Evolutionary conservation across 371 early-diverging fungal species (phyloP).

Genomic region (Choanephora cucurbitarum): DNA sequence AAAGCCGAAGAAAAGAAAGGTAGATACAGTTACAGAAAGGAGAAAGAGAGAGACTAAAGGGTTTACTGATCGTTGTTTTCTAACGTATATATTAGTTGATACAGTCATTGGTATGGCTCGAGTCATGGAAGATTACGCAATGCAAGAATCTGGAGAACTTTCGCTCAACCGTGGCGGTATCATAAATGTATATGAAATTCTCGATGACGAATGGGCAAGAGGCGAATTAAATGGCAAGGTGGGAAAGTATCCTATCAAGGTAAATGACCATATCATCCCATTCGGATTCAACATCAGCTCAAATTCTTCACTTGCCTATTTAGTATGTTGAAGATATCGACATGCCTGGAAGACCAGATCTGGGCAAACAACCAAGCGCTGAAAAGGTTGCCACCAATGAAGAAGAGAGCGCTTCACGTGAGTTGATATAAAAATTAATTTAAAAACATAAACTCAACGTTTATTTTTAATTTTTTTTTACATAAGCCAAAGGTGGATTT

Average conservation of each 20-base stretch:
- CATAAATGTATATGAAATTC: slow-evolving; percentile 63
- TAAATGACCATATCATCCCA: slow-evolving; percentile 19
- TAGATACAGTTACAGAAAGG: slow-evolving; percentile 3
- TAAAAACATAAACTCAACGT: too few species aligned
- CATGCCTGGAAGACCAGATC: slow-evolving; percentile 51
- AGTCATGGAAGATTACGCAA: slow-evolving; percentile 71
- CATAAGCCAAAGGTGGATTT: slow-evolving; percentile 39
- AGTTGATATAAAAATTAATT: slow-evolving; percentile 7
- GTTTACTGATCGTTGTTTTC: too few species aligned
- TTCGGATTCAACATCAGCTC: too few species aligned
- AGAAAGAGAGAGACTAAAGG: not conserved
- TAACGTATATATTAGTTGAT: slow-evolving; percentile 13
- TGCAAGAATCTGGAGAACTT: slow-evolving; percentile 68
- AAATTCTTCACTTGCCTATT: too few species aligned
- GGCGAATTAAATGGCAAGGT: slow-evolving; percentile 71
- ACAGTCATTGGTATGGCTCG: slow-evolving; percentile 54
- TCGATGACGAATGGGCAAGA: slow-evolving; percentile 68
- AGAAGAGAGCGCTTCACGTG: slow-evolving; percentile 25
- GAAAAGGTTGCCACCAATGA: slow-evolving; percentile 20
- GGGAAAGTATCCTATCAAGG: slow-evolving; percentile 71
- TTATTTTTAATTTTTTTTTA: slow-evolving; percentile 2
- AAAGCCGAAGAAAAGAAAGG: slow-evolving; percentile 22
- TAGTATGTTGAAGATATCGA: slow-evolving; percentile 43
- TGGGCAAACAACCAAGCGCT: slow-evolving; percentile 23
- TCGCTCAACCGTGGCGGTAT: slow-evolving; percentile 67